Base-by-base conservation (phyloP, 257 asterid genomes). In the Oldenlandia corymbosa region DNA sequence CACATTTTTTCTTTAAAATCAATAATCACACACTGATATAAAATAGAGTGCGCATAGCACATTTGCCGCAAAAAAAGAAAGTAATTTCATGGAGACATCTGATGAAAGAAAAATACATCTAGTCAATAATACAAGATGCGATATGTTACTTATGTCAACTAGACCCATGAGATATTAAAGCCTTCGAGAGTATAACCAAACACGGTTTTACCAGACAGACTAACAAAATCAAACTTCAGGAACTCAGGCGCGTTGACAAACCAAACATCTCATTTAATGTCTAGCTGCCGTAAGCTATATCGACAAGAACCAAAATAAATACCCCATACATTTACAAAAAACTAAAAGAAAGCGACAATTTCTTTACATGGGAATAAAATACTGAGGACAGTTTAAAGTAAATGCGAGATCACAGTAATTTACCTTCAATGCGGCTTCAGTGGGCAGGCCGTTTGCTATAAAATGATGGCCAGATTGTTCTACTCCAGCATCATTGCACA, bases 381-480 rank as follows among this genome's bases (percentile, higher is more conserved):
- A n/a, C n/a, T n/a, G n/a, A n/a, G n/a, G n/a, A n/a, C n/a, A n/a
- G n/a, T n/a, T n/a, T n/a, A n/a, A n/a, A 10, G 57, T 21, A 11
- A 54, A 3, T 24, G 18, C 42, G 55, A 24, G 18, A 62, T 41
- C 39, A 18, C 43, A 64, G 47, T 73, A 30, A 9, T 54, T 36
- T 65, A 93, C 99, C 97, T 93, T 93, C 56, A 93, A 82, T 36
- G 99, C 95, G 1, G 99, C 99, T 75, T 93, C 99, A 28, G 99
- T 93, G 5, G 97, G 97, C 85, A 90, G 77, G 57, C 97, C 97
- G 62, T 68, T 93, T 64, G 99, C 91, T 56, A 84, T 78, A 58
- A 49, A 85, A 61, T 80, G 97, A 47, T 65, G 80, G n/a, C 84
- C 89, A 75, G 97, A 77, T 45, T 85, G 75, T 76, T 85, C 97